Evolutionary conservation across 2,329 filamentous ascomycete genomes (phyloP), one percentile per base, ranked within the genome.

Genomic region (Talaromyces sp.): DNA sequence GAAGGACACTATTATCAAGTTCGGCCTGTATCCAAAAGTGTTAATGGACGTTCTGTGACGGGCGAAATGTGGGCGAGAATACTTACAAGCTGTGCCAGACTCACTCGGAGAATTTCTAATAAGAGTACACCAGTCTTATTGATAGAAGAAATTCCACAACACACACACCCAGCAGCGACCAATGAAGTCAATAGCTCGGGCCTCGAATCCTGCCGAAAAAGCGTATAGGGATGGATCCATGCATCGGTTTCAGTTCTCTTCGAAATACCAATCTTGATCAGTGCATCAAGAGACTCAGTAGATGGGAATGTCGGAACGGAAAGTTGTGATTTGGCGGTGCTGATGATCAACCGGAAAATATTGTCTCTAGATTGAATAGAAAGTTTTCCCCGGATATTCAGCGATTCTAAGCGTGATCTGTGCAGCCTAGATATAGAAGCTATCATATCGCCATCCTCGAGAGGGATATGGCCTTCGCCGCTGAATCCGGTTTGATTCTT

Each of bases 1-100:
- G 25, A n/a, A 52, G 48, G 33, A 33, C 48, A 52, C 48, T 52
- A 52, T 52, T 52, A n/a, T 52, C 48, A 9, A 23, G 42, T 23
- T 44, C 42, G 42, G 42, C 42, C 42, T 44, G 18, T 4, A 23
- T 44, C 21, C 21, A 23, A 23, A 12, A 44, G 5, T 14, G 42
- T 44, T 18, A 23, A 11, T 11, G 8, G 5, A 2, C 18, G 11
- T 42, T 11, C 18, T 11, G 9, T 5, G 21, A 21, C 3, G 18
- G 12, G 8, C 5, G n/a, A 42, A 28, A 28, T 28, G 28, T 28
- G 6, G 28, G 28, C 28, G 28, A 28, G 3, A 28, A 42, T 42
- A 18, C 40, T 44, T 23, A 44, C 42, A 14, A 44, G 42, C 23
- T 44, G 42, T 44, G 42, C 42, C 42, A 44, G 2, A 14, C 42